phyloP scores from a whole-genome alignment of 768 basidiomycete species.

The Lentinula detonsa region DNA sequence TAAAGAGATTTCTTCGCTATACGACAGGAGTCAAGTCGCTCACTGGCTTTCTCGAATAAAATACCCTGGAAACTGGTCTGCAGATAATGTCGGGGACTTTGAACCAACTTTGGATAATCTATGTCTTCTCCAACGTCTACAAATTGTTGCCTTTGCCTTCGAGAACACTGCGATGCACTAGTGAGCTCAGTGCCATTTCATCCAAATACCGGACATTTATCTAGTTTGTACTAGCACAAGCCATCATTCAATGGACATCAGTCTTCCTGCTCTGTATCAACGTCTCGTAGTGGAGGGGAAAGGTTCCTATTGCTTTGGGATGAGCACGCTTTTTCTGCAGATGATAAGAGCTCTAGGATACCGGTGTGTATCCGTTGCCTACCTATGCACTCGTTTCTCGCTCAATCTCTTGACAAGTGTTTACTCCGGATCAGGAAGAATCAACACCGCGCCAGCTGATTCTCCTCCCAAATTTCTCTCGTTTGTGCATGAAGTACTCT shows the following conservation, averaged over 20 bases:
- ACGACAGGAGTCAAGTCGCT: constrained; percentile 14
- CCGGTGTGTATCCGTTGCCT: constrained; percentile 11
- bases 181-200: constrained; percentile 15
- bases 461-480: constrained; percentile 8
- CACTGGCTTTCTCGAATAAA: constrained; percentile 21
- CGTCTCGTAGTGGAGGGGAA: constrained; percentile 18
- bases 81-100: constrained; percentile 16
- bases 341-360: constrained; percentile 23
- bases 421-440: constrained; percentile 12
- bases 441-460: constrained; percentile 11
- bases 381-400: background rate
- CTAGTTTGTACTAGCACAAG: constrained; percentile 11
- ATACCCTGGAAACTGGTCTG: constrained; percentile 9
- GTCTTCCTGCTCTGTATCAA: constrained; percentile 15
- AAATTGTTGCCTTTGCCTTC: constrained; percentile 28
- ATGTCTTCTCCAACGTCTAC: constrained; percentile 17
- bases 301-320: constrained; percentile 24
- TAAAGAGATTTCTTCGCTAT: constrained; percentile 16
- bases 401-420: constrained; percentile 2
- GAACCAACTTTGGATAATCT: constrained; percentile 22
- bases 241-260: constrained; percentile 21
- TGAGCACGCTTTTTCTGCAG: constrained; percentile 19
- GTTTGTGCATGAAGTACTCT: constrained; percentile 16
- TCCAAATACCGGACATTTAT: background rate
- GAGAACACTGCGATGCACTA: constrained; percentile 34